A percentile compares a stretch with the other conserved stretches of the same genome.
Conservation (phyloP, 495 filamentous ascomycete species). For the Penicillium bovifimosum region DNA sequence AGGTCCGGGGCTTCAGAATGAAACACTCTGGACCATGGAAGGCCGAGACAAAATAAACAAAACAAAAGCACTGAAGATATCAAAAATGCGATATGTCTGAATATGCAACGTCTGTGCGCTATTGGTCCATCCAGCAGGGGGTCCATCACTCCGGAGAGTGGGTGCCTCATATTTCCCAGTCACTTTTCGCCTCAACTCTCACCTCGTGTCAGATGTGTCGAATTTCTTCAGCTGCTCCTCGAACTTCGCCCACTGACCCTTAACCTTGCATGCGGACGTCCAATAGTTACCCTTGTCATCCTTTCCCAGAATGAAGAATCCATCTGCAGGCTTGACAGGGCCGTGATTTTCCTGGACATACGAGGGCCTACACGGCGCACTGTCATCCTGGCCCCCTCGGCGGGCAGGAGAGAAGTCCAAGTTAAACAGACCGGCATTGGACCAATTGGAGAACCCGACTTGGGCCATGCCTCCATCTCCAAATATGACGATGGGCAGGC, state of each 20-base stretch:
- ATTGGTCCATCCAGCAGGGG: no score
- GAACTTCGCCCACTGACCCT: constrained; percentile 23
- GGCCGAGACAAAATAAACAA: no score
- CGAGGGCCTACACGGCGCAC: constrained; percentile 22
- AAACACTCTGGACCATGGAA: no score
- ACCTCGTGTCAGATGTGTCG: background rate
- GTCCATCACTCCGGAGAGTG: background rate
- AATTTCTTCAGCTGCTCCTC: constrained; percentile 18
- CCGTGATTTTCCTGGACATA: constrained; percentile 26
- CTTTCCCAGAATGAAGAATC: constrained; percentile 40
- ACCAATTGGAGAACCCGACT: constrained; percentile 43
- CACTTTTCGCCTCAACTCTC: background rate
- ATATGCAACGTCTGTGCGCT: no score
- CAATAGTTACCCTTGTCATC: constrained; percentile 47
- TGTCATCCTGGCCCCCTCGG: background rate
- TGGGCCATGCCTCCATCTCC: constrained; percentile 32
- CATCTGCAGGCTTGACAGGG: constrained; percentile 20
- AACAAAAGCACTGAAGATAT: no score
- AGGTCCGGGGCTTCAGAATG: no score
- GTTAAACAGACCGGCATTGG: constrained; percentile 39
- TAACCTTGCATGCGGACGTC: constrained; percentile 25
- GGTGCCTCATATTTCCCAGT: no score
- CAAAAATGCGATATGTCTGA: no score
- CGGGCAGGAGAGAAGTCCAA: constrained; percentile 41
- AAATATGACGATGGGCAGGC: constrained; percentile 25